Conservation (phyloP, 2,329 filamentous ascomycete genomes). For the Hirsutella minnesotensis region DNA sequence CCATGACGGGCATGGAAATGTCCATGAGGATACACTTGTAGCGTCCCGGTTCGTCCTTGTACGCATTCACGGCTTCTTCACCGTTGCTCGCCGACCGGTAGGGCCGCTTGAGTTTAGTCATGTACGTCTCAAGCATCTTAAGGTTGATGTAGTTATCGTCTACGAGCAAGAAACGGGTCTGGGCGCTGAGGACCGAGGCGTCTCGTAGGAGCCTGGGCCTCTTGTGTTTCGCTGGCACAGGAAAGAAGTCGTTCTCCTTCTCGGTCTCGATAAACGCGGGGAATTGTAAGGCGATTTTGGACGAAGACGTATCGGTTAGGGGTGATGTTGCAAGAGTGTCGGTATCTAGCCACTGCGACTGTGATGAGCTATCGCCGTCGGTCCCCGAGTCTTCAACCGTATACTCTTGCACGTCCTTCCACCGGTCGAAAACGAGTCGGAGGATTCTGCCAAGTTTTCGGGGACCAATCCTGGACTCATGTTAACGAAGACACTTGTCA, state of each 20-base stretch:
- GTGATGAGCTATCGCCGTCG: too few species aligned
- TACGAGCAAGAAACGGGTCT: conserved; percentile 12
- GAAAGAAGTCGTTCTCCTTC: too few species aligned
- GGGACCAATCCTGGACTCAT: conserved; percentile 18
- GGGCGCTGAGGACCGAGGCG: neutral
- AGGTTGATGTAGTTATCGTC: conserved; percentile 26
- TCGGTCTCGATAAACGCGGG: too few species aligned
- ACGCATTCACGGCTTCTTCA: conserved; percentile 14
- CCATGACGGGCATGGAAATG: conserved; percentile 42
- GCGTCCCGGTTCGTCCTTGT: conserved; percentile 3
- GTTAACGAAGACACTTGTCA: neutral
- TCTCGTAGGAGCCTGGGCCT: neutral
- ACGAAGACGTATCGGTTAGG: too few species aligned
- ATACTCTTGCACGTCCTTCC: neutral
- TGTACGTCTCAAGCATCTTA: conserved; percentile 15
- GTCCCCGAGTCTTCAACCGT: too few species aligned
- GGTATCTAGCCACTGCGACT: too few species aligned
- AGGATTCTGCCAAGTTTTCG: conserved; percentile 16
- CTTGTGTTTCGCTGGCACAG: neutral
- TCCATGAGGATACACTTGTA: conserved; percentile 26
- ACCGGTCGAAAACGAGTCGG: neutral
- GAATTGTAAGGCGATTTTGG: too few species aligned
- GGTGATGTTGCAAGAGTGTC: too few species aligned
- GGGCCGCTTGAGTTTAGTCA: conserved; percentile 14
- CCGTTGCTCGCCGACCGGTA: conserved; percentile 14